phyloP scores from a whole-genome alignment of 140 eudicot species.

The Bidens hawaiensis region DNA sequence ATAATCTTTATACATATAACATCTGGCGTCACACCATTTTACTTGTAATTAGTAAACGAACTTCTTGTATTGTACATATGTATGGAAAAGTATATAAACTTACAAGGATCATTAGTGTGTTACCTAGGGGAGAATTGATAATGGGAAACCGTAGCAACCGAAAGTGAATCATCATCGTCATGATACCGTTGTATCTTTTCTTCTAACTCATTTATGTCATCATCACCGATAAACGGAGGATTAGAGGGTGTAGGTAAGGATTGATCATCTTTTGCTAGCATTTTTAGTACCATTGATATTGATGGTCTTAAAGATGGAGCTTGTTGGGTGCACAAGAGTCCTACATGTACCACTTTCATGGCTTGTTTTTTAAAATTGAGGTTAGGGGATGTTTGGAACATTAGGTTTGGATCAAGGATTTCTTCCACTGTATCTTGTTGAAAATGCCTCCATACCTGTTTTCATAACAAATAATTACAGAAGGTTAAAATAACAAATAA shows the following conservation, averaged over 20 bases:
- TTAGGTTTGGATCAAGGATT: slow-evolving; percentile 65
- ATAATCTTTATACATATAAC: too few relatives aligned
- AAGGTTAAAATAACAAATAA: not conserved
- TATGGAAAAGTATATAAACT: too few relatives aligned
- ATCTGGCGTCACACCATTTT: too few relatives aligned
- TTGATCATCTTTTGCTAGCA: slow-evolving; percentile 58
- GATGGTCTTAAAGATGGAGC: slow-evolving; percentile 63
- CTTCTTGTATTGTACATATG: too few relatives aligned
- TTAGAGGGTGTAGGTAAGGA: slow-evolving; percentile 58
- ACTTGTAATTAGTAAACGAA: too few relatives aligned
- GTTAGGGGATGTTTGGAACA: slow-evolving; percentile 40
- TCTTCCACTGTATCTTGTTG: slow-evolving; percentile 54
- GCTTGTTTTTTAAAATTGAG: slow-evolving; percentile 31
- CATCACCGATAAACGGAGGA: slow-evolving; percentile 66
- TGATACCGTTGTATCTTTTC: slow-evolving; percentile 23
- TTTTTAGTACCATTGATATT: slow-evolving; percentile 54
- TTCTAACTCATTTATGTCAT: slow-evolving; percentile 36
- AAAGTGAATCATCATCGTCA: slow-evolving; percentile 27
- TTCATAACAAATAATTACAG: not conserved
- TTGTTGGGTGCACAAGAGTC: slow-evolving; percentile 82
- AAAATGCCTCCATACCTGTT: slow-evolving; percentile 81
- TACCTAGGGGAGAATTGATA: slow-evolving; percentile 51
- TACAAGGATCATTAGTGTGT: not conserved
- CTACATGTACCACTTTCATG: slow-evolving; percentile 59
- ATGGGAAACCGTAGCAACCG: slow-evolving; percentile 53